These are phyloP conservation scores for Suhomyces sp. DNA, from an alignment of 805 yeast species.

Conservation along the genomic window DNA sequence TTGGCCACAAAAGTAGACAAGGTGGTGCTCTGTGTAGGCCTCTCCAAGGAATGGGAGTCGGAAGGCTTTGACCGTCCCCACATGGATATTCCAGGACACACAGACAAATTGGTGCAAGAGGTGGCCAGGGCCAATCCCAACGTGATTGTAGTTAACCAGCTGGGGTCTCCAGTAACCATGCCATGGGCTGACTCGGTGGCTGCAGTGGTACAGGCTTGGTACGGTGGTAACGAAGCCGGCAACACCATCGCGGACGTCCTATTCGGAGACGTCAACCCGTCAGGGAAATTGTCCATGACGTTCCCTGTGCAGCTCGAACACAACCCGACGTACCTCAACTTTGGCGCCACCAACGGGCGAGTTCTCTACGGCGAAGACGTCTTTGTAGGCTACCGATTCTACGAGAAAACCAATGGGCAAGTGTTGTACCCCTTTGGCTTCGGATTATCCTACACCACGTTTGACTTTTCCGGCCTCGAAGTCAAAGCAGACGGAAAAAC, in stretches of 20 bases:
- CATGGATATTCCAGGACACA: slow-evolving; percentile 50
- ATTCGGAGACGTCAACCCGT: slow-evolving; percentile 59
- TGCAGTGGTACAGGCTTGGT: slow-evolving; percentile 52
- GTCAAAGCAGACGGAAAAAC: slow-evolving; percentile 25
- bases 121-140: slow-evolving; percentile 48
- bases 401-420: slow-evolving; percentile 45
- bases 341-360: slow-evolving; percentile 49
- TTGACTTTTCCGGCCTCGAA: slow-evolving; percentile 38
- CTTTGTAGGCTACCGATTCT: slow-evolving; percentile 60
- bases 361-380: slow-evolving; percentile 65
- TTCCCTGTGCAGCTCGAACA: slow-evolving; percentile 53
- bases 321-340: slow-evolving; percentile 56
- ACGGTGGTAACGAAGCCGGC: slow-evolving; percentile 57
- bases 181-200: slow-evolving; percentile 47
- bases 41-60: slow-evolving; percentile 54
- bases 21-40: slow-evolving; percentile 51
- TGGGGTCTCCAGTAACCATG: slow-evolving; percentile 60
- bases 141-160: slow-evolving; percentile 52
- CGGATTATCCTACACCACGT: slow-evolving; percentile 60
- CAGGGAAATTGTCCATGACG: slow-evolving; percentile 55
- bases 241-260: slow-evolving; percentile 58
- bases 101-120: slow-evolving; percentile 44
- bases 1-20: slow-evolving; percentile 51
- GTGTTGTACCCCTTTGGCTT: slow-evolving; percentile 60
- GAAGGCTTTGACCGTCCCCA: slow-evolving; percentile 56